A percentile compares a stretch with the other conserved stretches of the same genome.
These are phyloP conservation scores for Tolypocladium sp. DNA, from an alignment of 2,329 filamentous ascomycete species.

Conservation along the genomic window DNA sequence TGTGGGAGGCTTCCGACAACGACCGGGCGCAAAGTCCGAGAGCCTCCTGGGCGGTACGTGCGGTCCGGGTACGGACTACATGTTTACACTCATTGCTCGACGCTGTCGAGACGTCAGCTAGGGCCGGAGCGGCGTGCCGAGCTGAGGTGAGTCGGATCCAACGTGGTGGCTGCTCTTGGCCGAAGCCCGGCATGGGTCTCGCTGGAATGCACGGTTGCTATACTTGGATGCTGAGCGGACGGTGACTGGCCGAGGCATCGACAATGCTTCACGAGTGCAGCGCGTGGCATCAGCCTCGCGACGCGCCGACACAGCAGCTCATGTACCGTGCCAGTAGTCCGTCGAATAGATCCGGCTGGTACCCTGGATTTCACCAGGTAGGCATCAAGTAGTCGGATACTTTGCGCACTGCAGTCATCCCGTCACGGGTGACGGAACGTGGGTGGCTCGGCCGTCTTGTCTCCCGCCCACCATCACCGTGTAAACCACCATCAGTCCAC, in stretches of 20 bases:
- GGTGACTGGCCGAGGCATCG: neutral
- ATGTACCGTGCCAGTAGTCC: neutral
- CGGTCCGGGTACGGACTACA: too few species aligned
- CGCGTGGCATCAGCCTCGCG: neutral
- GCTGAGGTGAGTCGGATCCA: neutral
- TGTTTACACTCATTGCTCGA: neutral
- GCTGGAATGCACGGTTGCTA: neutral
- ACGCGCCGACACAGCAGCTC: neutral
- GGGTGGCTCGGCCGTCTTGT: neutral
- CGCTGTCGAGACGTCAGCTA: neutral
- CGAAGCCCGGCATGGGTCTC: neutral
- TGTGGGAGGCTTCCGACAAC: neutral
- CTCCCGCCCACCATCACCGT: neutral
- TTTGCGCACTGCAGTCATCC: neutral
- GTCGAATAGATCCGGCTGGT: neutral
- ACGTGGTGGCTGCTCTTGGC: neutral
- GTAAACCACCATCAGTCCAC: neutral
- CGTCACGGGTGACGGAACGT: neutral
- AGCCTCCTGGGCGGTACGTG: too few species aligned
- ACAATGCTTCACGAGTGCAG: neutral
- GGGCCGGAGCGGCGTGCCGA: neutral
- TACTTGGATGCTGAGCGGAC: neutral
- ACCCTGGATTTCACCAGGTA: neutral
- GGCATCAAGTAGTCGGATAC: neutral
- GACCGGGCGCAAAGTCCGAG: neutral